Conservation (phyloP, 495 filamentous ascomycete species). For the Penicillium malachiteum region DNA sequence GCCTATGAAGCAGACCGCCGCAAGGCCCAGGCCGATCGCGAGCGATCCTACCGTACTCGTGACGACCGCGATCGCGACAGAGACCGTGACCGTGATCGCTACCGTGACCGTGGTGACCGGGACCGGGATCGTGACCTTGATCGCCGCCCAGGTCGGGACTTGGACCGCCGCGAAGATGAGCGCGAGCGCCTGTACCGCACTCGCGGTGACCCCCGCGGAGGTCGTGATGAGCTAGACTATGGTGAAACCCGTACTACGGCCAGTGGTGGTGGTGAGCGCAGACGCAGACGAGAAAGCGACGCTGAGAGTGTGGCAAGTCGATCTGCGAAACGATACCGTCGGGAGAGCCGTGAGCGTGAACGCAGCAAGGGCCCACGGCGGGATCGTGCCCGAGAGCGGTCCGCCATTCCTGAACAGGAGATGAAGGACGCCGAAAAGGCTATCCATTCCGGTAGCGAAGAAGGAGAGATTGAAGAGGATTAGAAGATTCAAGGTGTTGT, state of each 20-base stretch:
- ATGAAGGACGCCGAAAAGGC: constrained; percentile 63
- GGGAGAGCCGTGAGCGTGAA: constrained; percentile 45
- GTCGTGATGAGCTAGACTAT: constrained; percentile 81
- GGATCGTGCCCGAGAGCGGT: constrained; percentile 61
- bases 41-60: constrained; percentile 79
- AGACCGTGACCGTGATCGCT: constrained; percentile 45
- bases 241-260: constrained; percentile 65
- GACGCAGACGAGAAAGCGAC: constrained; percentile 69
- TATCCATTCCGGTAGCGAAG: constrained; percentile 85
- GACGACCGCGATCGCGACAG: constrained; percentile 54
- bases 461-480: constrained; percentile 97
- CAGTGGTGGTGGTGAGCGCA: constrained; percentile 53
- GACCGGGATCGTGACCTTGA: constrained; percentile 61
- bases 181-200: constrained; percentile 80
- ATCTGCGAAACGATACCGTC: constrained; percentile 47
- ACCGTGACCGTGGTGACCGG: constrained; percentile 62
- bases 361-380: constrained; percentile 60
- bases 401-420: constrained; percentile 36
- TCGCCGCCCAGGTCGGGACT: constrained; percentile 50
- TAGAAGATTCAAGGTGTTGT: constrained; percentile 22
- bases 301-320: constrained; percentile 67
- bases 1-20: constrained; percentile 86
- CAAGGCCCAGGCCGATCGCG: constrained; percentile 81
- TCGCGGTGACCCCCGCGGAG: constrained; percentile 71
- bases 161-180: constrained; percentile 67